Conservation (phyloP, 2,329 filamentous ascomycete species). For the Berkeleyomyces rouxiae region DNA sequence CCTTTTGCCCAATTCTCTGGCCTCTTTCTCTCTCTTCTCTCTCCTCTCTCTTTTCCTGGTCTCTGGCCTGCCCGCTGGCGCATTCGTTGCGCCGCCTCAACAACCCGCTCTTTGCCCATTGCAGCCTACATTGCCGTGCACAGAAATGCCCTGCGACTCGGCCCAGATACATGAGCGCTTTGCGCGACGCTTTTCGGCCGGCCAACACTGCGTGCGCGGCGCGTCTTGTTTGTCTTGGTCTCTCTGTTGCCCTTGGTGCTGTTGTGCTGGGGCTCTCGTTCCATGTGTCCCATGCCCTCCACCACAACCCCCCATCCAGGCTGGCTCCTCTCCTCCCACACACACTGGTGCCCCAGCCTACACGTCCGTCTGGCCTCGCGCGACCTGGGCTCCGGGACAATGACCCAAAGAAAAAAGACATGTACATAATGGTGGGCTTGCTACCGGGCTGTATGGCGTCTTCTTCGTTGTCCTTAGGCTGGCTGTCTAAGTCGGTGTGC, state of each 20-base stretch:
- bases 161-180: not conserved
- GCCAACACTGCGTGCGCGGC: not conserved
- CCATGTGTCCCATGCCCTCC: too few species aligned
- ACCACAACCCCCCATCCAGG: not conserved
- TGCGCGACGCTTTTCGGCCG: not conserved
- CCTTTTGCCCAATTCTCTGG: too few species aligned
- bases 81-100: slow-evolving; percentile 4
- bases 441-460: too few species aligned
- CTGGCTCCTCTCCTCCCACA: not conserved
- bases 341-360: too few species aligned
- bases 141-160: not conserved
- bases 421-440: too few species aligned
- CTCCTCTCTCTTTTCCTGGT: not conserved
- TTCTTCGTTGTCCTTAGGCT: too few species aligned
- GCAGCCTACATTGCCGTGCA: not conserved
- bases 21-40: not conserved
- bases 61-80: not conserved
- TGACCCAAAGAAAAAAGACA: too few species aligned
- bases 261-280: too few species aligned
- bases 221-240: not conserved
- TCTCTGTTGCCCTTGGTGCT: too few species aligned
- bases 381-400: too few species aligned
- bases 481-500: too few species aligned
- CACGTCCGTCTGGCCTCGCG: too few species aligned
- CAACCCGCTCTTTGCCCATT: not conserved